Evolutionary conservation across 1,284 basidiomycete genomes (phyloP).

Genomic region (Cryptococcus sp.): DNA sequence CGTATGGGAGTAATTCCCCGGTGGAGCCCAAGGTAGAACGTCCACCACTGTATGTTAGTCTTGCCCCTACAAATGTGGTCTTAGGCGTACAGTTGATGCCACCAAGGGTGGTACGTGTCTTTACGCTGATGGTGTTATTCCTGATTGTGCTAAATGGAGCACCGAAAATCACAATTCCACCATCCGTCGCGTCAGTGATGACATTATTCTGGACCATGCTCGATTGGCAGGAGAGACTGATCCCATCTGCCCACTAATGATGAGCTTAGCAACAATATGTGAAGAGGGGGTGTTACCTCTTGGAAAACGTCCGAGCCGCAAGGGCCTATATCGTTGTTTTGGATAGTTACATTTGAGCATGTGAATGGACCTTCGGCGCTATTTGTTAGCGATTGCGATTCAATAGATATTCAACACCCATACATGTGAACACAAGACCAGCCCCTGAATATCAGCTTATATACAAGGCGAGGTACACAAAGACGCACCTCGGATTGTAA

Average conservation of each 20-base stretch:
- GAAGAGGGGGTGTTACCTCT: slow-evolving; percentile 9
- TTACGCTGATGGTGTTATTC: slow-evolving; percentile 67
- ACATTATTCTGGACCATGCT: slow-evolving; percentile 66
- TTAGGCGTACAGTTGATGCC: slow-evolving; percentile 55
- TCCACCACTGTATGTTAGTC: slow-evolving; percentile 58
- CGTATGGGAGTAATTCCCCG: slow-evolving; percentile 64
- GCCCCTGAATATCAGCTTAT: slow-evolving; percentile 17
- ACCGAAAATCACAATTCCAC: slow-evolving; percentile 73
- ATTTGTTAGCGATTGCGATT: slow-evolving; percentile 2
- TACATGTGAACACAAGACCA: slow-evolving; percentile 42
- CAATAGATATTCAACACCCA: slow-evolving; percentile 2
- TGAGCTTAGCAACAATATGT: slow-evolving; percentile 1
- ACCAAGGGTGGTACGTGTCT: slow-evolving; percentile 64
- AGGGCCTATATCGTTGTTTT: slow-evolving; percentile 69
- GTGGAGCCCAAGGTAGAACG: slow-evolving; percentile 59
- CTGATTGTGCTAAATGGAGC: slow-evolving; percentile 68
- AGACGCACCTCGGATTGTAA: slow-evolving; percentile 36
- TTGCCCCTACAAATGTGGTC: neutral
- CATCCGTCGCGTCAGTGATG: slow-evolving; percentile 65
- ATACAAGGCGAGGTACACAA: neutral
- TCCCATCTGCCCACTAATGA: slow-evolving; percentile 70
- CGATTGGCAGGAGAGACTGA: slow-evolving; percentile 68
- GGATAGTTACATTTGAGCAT: slow-evolving; percentile 62
- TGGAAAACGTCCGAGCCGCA: slow-evolving; percentile 39
- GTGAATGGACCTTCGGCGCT: slow-evolving; percentile 58